Conservation (phyloP, 306 rosid species). For the Lablab purpureus region DNA sequence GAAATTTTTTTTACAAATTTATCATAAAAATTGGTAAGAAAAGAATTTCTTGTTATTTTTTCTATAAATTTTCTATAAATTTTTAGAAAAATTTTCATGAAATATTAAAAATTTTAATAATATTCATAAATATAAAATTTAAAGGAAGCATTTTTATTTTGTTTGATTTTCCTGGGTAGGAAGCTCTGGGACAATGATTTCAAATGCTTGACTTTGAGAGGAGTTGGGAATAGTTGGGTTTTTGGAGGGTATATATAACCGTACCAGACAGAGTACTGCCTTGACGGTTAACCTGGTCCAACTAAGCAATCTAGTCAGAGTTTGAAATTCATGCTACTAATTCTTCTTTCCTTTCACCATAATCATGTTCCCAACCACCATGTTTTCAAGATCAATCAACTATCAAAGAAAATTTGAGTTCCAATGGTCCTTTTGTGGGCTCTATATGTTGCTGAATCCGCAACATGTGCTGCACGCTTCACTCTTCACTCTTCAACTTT, state of each 20-base stretch:
- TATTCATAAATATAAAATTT: too few species aligned
- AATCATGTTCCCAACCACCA: not conserved
- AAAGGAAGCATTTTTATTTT: too few species aligned
- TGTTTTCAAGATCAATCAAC: not conserved
- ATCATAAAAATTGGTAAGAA: too few species aligned
- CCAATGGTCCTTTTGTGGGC: not conserved
- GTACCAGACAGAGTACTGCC: not conserved
- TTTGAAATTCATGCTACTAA: slow-evolving; percentile 5
- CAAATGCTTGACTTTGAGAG: not conserved
- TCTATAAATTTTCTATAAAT: too few species aligned
- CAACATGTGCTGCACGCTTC: not conserved
- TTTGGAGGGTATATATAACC: not conserved
- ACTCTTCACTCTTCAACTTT: slow-evolving; percentile 4
- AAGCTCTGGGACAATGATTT: not conserved
- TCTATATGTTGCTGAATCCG: not conserved
- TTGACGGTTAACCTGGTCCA: not conserved
- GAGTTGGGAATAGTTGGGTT: not conserved
- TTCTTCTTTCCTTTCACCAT: not conserved
- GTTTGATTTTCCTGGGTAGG: too few species aligned
- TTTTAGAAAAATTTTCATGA: too few species aligned
- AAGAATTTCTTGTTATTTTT: too few species aligned
- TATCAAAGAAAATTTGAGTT: not conserved
- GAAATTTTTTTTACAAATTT: too few species aligned
- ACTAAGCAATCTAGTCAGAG: not conserved
- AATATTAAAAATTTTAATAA: too few species aligned